Evolutionary conservation across 1,284 basidiomycete genomes (phyloP).

Genomic region (Peniophora sp.): DNA sequence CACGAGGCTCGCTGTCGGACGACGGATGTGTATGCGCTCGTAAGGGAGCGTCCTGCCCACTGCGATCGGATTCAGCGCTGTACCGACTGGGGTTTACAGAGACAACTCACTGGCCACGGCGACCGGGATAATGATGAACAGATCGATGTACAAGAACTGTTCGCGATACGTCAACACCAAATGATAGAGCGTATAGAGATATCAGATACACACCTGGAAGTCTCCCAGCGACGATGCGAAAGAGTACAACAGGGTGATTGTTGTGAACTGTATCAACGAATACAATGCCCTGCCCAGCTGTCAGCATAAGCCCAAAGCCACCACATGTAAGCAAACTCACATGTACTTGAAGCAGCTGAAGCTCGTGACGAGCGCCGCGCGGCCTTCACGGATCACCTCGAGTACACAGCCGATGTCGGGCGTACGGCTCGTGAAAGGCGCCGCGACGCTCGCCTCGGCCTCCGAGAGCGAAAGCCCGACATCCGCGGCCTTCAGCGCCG

Average conservation of each 20-base stretch:
- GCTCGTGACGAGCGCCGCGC: constrained; percentile 92
- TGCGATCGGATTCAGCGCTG: constrained; percentile 20
- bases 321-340: constrained; percentile 41
- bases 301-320: not conserved
- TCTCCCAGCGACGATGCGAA: constrained; percentile 96
- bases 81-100: not conserved
- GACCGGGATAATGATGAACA: constrained; percentile 95
- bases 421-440: constrained; percentile 91
- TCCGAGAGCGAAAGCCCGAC: constrained; percentile 96
- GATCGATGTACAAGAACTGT: constrained; percentile 94
- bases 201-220: constrained; percentile 66
- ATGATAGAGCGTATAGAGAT: constrained; percentile 4
- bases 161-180: not conserved
- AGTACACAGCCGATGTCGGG: constrained; percentile 96
- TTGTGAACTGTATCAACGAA: constrained; percentile 86
- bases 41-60: constrained; percentile 95
- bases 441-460: constrained; percentile 98
- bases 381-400: constrained; percentile 93
- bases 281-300: constrained; percentile 58
- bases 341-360: constrained; percentile 99
- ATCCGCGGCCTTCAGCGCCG: constrained; percentile 96
- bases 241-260: constrained; percentile 89
- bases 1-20: constrained; percentile 93
- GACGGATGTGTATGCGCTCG: constrained; percentile 79
- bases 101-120: constrained; percentile 83